A percentile compares a stretch with the other conserved stretches of the same genome.
phyloP scores from a whole-genome alignment of 1,284 basidiomycete genomes.

The Ceratobasidium sp. region DNA sequence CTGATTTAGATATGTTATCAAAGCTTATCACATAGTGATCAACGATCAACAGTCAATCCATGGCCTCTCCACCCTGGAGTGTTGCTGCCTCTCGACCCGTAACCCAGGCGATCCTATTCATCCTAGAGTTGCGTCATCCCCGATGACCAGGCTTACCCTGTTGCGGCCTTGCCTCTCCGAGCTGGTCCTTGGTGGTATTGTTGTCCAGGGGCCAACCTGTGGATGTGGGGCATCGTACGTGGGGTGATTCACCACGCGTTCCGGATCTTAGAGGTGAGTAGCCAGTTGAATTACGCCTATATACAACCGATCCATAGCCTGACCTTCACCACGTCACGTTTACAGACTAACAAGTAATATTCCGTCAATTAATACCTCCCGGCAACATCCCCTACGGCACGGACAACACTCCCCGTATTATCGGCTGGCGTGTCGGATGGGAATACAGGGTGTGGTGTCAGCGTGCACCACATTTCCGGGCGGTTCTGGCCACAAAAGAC shows the following conservation, averaged over 20 bases:
- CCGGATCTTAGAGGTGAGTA: not conserved
- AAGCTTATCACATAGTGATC: not conserved
- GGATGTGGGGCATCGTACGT: not conserved
- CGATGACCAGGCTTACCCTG: not conserved
- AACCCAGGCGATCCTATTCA: not conserved
- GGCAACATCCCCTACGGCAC: not conserved
- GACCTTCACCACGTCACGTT: not conserved
- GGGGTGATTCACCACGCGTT: not conserved
- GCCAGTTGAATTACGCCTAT: not conserved
- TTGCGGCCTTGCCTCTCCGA: not conserved
- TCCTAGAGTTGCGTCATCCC: not conserved
- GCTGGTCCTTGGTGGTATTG: not conserved
- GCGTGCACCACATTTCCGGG: constrained; percentile 9
- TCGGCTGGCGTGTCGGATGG: not conserved
- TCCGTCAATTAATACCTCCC: not conserved
- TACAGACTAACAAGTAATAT: not conserved
- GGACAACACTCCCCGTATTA: not conserved
- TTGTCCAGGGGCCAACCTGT: not conserved
- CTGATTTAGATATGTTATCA: not conserved
- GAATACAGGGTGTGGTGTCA: not conserved
- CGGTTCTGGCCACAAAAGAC: constrained; percentile 26
- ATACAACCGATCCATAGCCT: not conserved
- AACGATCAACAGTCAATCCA: not conserved
- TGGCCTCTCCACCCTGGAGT: not conserved
- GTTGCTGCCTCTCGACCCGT: not conserved